A percentile compares a stretch with the other conserved stretches of the same genome.
phyloP scores from a whole-genome alignment of 2,329 filamentous ascomycete species.

The Cladosporium sphaerospermum region DNA sequence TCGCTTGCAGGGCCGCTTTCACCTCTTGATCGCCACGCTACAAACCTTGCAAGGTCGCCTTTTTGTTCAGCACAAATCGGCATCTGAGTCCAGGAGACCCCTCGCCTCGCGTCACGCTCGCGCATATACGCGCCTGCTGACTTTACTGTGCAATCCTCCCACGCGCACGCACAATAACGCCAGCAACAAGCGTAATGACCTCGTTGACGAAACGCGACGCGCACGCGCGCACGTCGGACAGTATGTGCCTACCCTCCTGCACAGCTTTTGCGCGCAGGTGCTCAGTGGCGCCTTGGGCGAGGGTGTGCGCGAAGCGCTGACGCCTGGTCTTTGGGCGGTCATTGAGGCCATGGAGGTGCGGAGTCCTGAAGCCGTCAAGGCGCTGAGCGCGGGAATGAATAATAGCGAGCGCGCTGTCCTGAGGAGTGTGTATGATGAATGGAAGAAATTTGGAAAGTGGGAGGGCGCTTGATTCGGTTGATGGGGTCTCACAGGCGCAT shows the following conservation, averaged over 20 bases:
- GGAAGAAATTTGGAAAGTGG: slow-evolving; percentile 31
- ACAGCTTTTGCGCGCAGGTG: slow-evolving; percentile 50
- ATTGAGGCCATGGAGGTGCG: slow-evolving; percentile 44
- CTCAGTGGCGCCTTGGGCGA: slow-evolving; percentile 45
- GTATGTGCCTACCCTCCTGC: slow-evolving; percentile 52
- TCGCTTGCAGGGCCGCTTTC: slow-evolving; percentile 54
- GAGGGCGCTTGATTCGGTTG: slow-evolving; percentile 15
- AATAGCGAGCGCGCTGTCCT: slow-evolving; percentile 47
- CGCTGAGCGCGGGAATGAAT: slow-evolving; percentile 47
- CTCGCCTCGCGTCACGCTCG: slow-evolving; percentile 40
- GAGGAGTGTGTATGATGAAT: slow-evolving; percentile 49
- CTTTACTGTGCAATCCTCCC: slow-evolving; percentile 57
- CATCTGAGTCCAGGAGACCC: slow-evolving; percentile 21
- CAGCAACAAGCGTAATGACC: slow-evolving; percentile 15
- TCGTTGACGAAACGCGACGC: slow-evolving; percentile 55
- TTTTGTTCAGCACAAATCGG: slow-evolving; percentile 41
- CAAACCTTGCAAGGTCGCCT: slow-evolving; percentile 51
- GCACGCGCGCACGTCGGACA: slow-evolving; percentile 52
- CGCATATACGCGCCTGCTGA: slow-evolving; percentile 50
- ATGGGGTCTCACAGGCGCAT: neutral
- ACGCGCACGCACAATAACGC: slow-evolving; percentile 22
- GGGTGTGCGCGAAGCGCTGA: slow-evolving; percentile 47
- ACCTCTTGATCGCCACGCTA: slow-evolving; percentile 51
- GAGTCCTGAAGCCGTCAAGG: slow-evolving; percentile 43
- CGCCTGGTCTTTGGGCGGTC: slow-evolving; percentile 48